Conservation (phyloP, 345 rosid genomes). For the Dipteronia sinensis region DNA sequence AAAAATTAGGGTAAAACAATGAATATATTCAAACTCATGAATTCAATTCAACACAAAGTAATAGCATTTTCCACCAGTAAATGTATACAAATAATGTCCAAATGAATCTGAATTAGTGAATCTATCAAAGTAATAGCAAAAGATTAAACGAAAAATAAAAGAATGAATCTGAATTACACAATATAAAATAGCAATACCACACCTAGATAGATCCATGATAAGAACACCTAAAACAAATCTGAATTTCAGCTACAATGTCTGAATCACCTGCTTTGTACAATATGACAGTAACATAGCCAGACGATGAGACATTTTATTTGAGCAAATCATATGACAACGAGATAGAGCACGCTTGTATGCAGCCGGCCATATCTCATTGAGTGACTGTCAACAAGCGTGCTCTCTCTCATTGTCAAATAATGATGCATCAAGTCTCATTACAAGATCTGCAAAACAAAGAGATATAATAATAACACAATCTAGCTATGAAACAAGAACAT, state of each 20-base stretch:
- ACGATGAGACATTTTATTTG: neutral
- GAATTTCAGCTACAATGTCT: neutral
- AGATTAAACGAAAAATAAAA: no score
- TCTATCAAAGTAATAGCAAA: no score
- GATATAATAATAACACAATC: neutral
- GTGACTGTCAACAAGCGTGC: constrained; percentile 47
- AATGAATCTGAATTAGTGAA: neutral
- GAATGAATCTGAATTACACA: neutral
- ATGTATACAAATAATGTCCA: no score
- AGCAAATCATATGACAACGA: constrained; percentile 36
- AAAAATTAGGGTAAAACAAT: neutral
- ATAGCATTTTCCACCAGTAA: neutral
- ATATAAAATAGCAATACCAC: neutral
- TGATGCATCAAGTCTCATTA: constrained; percentile 7
- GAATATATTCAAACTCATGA: neutral
- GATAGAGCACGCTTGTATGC: constrained; percentile 43
- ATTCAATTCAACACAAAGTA: neutral
- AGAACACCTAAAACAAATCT: neutral
- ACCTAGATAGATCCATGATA: neutral
- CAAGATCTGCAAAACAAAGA: constrained; percentile 3
- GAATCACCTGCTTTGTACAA: constrained; percentile 15
- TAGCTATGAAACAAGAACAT: neutral
- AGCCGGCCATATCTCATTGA: constrained; percentile 34
- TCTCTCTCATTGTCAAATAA: constrained; percentile 59
- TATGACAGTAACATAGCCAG: neutral